Conservation (phyloP, 257 asterid genomes). For the Plantago ovata region DNA sequence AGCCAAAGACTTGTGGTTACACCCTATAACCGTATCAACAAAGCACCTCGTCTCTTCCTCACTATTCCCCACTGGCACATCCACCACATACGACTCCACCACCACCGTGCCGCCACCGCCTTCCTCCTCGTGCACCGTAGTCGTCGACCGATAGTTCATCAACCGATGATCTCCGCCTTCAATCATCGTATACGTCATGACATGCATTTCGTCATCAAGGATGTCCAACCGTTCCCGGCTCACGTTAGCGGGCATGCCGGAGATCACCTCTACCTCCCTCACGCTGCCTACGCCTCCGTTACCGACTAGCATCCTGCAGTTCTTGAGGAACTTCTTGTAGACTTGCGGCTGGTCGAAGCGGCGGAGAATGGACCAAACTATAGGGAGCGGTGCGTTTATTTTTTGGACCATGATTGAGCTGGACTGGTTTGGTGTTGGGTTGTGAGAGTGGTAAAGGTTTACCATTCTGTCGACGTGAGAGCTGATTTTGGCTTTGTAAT, state of each 20-base stretch:
- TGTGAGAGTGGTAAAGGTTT: conserved; percentile 30
- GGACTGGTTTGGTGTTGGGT: conserved; percentile 31
- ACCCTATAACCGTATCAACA: conserved; percentile 34
- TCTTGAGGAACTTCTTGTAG: conserved; percentile 33
- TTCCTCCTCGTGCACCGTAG: neutral
- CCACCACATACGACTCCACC: conserved; percentile 46
- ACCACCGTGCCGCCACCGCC: conserved; percentile 31
- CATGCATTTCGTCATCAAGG: conserved; percentile 37
- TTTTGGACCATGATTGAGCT: conserved; percentile 34
- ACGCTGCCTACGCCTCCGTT: conserved; percentile 43
- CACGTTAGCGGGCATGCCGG: conserved; percentile 47
- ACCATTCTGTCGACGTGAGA: conserved; percentile 22
- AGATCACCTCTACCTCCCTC: conserved; percentile 43
- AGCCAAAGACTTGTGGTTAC: conserved; percentile 34
- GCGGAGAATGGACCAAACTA: conserved; percentile 53
- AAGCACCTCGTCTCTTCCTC: conserved; percentile 35
- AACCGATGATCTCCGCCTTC: conserved; percentile 32
- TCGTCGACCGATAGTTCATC: neutral
- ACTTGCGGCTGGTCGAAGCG: conserved; percentile 47
- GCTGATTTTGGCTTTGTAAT: neutral
- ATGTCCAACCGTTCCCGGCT: conserved; percentile 49
- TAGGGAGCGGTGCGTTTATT: conserved; percentile 39
- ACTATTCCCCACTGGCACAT: conserved; percentile 44
- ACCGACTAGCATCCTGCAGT: conserved; percentile 36
- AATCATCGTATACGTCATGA: conserved; percentile 25